Conservation (phyloP, 2,329 filamentous ascomycete species). For the Alternaria rosae region DNA sequence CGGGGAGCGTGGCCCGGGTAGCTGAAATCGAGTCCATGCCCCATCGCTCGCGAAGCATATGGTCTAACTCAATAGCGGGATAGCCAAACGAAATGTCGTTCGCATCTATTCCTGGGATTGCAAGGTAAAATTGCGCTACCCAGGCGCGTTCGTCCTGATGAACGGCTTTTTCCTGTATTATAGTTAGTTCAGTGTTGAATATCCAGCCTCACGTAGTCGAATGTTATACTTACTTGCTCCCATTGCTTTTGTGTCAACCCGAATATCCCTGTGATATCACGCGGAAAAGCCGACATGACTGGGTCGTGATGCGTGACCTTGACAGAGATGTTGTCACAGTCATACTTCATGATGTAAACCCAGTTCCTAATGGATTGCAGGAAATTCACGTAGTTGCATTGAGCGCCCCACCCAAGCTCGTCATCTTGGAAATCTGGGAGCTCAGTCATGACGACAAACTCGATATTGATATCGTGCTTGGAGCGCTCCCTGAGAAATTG, state of each 20-base stretch:
- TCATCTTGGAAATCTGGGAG: background rate
- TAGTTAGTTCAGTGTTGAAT: background rate
- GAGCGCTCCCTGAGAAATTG: background rate
- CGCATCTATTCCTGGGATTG: background rate
- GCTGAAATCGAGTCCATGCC: conserved; percentile 7
- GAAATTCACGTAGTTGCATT: conserved; percentile 20
- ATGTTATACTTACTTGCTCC: conserved; percentile 21
- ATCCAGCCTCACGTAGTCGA: background rate
- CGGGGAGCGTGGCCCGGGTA: background rate
- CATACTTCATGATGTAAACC: conserved; percentile 29
- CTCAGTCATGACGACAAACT: conserved; percentile 32
- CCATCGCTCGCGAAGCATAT: conserved; percentile 18
- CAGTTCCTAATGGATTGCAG: conserved; percentile 25
- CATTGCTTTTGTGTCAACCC: conserved; percentile 27
- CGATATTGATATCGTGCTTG: conserved; percentile 17
- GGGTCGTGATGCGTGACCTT: conserved; percentile 31
- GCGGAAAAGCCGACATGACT: conserved; percentile 20
- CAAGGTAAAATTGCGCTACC: conserved; percentile 2
- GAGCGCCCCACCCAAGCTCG: background rate
- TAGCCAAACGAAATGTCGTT: background rate
- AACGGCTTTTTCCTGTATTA: conserved; percentile 10
- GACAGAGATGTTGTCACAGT: conserved; percentile 17
- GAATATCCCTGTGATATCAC: conserved; percentile 22
- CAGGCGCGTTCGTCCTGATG: background rate
- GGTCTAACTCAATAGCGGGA: background rate